These are phyloP conservation scores for Tripidium arundinaceum DNA, from an alignment of 202 grass and related monocot species.

Conservation along the genomic window DNA sequence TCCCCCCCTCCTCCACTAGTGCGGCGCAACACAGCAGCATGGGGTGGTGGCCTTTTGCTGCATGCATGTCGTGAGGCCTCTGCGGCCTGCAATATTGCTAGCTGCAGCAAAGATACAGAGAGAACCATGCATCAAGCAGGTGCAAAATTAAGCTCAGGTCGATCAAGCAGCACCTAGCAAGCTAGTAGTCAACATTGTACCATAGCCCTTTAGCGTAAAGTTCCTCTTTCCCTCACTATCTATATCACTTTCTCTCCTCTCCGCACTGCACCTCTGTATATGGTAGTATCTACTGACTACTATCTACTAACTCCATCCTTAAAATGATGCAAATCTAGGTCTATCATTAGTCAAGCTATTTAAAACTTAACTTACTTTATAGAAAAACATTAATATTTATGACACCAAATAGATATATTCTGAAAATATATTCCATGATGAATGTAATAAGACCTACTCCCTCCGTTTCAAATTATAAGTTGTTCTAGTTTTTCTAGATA, in stretches of 20 bases:
- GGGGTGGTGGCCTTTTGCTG: slow-evolving; percentile 28
- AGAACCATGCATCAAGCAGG: background rate
- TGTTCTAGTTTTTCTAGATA: no score
- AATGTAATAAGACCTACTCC: no score
- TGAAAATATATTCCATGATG: no score
- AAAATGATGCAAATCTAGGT: no score
- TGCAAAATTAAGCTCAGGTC: no score
- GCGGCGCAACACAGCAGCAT: slow-evolving; percentile 19
- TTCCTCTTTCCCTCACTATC: background rate
- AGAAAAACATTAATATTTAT: no score
- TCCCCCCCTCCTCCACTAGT: background rate
- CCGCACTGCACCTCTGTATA: no score
- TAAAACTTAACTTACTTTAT: no score
- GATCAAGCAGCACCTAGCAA: background rate
- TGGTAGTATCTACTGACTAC: background rate
- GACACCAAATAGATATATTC: no score
- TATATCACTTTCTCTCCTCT: background rate
- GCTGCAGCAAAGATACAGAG: background rate
- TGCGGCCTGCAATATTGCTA: background rate
- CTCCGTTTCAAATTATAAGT: no score
- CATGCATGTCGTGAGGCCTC: background rate
- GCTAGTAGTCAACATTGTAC: slow-evolving; percentile 3
- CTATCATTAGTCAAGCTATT: no score
- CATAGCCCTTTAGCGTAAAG: slow-evolving; percentile 20
- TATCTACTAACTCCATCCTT: no score